Conservation (phyloP, 1,284 basidiomycete species). For the Apiotrichum sp. region DNA sequence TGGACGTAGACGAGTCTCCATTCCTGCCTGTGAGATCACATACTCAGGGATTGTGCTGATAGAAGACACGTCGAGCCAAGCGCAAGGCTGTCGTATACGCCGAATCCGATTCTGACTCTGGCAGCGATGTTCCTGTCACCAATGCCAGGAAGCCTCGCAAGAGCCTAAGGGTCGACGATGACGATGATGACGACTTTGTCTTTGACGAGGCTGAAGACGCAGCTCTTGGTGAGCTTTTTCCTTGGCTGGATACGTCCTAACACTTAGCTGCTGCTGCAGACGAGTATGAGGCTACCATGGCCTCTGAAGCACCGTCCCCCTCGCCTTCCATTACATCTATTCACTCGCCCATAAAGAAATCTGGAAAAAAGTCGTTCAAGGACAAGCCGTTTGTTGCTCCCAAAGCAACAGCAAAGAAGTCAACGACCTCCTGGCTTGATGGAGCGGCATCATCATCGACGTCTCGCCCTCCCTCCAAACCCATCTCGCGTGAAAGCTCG, state of each 20-base stretch:
- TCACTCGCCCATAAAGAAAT: slow-evolving; percentile 17
- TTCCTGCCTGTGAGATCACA: slow-evolving; percentile 19
- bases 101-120: slow-evolving; percentile 32
- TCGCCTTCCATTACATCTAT: slow-evolving; percentile 31
- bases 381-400: slow-evolving; percentile 17
- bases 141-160: slow-evolving; percentile 22
- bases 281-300: slow-evolving; percentile 31
- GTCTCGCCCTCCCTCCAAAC: neutral
- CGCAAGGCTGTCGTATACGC: slow-evolving; percentile 41
- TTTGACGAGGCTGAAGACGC: slow-evolving; percentile 40
- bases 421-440: slow-evolving; percentile 13
- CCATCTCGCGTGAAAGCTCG: slow-evolving; percentile 9
- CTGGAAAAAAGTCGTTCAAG: slow-evolving; percentile 6
- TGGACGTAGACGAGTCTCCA: slow-evolving; percentile 27
- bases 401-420: slow-evolving; percentile 21
- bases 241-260: neutral
- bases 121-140: slow-evolving; percentile 1
- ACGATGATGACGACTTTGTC: slow-evolving; percentile 41
- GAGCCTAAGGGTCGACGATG: slow-evolving; percentile 30
- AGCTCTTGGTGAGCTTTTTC: slow-evolving; percentile 29
- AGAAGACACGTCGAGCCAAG: slow-evolving; percentile 35
- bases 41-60: neutral
- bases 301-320: slow-evolving; percentile 23
- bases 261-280: slow-evolving; percentile 32
- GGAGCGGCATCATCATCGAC: neutral